Percentiles rank a stretch among this genome's conserved stretches.
Conservation (phyloP, 345 rosid species). For the Rhodomyrtus tomentosa region DNA sequence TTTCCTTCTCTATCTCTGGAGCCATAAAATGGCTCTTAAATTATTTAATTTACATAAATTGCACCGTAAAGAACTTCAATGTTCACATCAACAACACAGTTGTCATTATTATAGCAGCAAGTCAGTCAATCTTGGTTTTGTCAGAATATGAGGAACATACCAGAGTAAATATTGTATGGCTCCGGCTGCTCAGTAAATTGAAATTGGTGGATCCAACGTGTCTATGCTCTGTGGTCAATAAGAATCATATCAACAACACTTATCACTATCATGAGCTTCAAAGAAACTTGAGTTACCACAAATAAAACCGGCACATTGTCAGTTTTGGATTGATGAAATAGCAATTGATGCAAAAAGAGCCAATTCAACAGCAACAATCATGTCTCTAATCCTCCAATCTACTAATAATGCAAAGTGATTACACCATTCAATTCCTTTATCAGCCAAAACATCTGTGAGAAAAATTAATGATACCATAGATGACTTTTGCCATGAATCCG, state of each 20-base stretch:
- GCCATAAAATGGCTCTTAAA: neutral
- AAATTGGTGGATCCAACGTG: constrained; percentile 98
- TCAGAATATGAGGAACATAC: constrained; percentile 27
- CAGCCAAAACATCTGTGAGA: neutral
- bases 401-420: neutral
- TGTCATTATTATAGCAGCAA: neutral
- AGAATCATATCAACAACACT: neutral
- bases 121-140: neutral
- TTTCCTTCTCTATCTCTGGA: neutral
- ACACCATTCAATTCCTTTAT: neutral
- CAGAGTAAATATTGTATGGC: constrained; percentile 99
- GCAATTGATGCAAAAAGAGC: neutral
- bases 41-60: neutral
- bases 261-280: neutral
- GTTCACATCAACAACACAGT: neutral
- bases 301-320: neutral
- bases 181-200: constrained; percentile 96
- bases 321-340: neutral
- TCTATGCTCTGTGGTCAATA: constrained; percentile 67
- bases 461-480: neutral
- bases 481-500: neutral
- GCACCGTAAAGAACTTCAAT: neutral
- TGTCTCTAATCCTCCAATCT: neutral
- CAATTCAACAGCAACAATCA: neutral
- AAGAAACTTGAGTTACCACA: neutral